phyloP scores from a whole-genome alignment of 2,329 filamentous ascomycete genomes.

The Sarocladium brachiariae region DNA sequence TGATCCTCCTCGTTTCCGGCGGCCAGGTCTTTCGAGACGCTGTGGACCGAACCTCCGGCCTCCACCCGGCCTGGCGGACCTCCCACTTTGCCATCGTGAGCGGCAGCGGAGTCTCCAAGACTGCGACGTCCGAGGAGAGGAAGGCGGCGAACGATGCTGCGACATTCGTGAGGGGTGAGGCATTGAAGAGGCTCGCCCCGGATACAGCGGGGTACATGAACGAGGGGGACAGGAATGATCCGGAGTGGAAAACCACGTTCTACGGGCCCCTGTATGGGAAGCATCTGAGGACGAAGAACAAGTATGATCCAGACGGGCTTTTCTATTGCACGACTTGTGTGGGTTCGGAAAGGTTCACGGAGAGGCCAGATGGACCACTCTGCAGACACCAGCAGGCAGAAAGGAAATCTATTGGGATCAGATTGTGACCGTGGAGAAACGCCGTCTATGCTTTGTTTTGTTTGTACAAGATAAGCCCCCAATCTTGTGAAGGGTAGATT shows the following conservation, averaged over 20 bases:
- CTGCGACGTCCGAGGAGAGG: constrained; percentile 14
- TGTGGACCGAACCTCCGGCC: constrained; percentile 18
- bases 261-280: constrained; percentile 26
- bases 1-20: constrained; percentile 22
- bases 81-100: constrained; percentile 16
- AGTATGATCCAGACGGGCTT: constrained; percentile 24
- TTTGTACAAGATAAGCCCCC: not conserved
- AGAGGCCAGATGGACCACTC: constrained; percentile 18
- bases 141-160: constrained; percentile 19
- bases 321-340: constrained; percentile 34
- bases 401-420: constrained; percentile 1
- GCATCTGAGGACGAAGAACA: constrained; percentile 25
- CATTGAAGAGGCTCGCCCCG: constrained; percentile 28
- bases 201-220: constrained; percentile 36
- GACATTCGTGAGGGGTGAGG: constrained; percentile 22
- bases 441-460: not conserved
- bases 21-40: constrained; percentile 23
- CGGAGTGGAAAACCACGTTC: constrained; percentile 24
- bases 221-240: constrained; percentile 30
- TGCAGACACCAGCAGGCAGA: constrained; percentile 9
- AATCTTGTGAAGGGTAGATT: too few species aligned
- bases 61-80: constrained; percentile 23
- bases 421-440: not conserved
- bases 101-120: constrained; percentile 14
- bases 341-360: constrained; percentile 26